phyloP scores from a whole-genome alignment of 805 yeast species.

The Kuraishia borneana region DNA sequence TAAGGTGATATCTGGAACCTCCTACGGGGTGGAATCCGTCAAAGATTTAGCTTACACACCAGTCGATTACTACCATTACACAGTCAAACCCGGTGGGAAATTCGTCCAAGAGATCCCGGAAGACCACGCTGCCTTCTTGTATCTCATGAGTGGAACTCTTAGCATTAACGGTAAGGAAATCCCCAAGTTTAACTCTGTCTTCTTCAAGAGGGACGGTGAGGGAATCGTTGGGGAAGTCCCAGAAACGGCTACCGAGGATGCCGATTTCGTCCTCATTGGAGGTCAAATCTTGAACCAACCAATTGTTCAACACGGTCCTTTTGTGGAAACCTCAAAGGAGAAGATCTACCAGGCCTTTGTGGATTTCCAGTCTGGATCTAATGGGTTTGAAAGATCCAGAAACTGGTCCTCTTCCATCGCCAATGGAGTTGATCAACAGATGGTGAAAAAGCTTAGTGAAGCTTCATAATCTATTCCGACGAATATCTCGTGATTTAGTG shows the following conservation, averaged over 20 bases:
- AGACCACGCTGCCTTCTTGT: conserved; percentile 59
- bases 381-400: conserved; percentile 60
- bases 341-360: conserved; percentile 57
- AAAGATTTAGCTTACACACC: conserved; percentile 78
- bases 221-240: conserved; percentile 41
- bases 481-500: too few relatives aligned
- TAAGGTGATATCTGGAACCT: conserved; percentile 66
- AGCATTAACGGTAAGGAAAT: conserved; percentile 30
- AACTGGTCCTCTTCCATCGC: conserved; percentile 42
- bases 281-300: conserved; percentile 68
- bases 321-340: conserved; percentile 64
- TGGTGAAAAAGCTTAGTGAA: neutral
- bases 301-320: conserved; percentile 83
- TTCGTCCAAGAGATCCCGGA: conserved; percentile 49
- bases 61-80: conserved; percentile 58
- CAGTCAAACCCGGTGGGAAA: conserved; percentile 51
- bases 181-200: conserved; percentile 38
- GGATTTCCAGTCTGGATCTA: conserved; percentile 58
- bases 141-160: conserved; percentile 52
- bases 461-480: too few relatives aligned
- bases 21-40: conserved; percentile 65
- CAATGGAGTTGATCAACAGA: conserved; percentile 14
- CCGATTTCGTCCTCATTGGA: conserved; percentile 65
- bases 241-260: conserved; percentile 25
- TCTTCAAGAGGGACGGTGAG: conserved; percentile 65